phyloP scores from a whole-genome alignment of 805 yeast species.

The Saturnispora zaruensis region DNA sequence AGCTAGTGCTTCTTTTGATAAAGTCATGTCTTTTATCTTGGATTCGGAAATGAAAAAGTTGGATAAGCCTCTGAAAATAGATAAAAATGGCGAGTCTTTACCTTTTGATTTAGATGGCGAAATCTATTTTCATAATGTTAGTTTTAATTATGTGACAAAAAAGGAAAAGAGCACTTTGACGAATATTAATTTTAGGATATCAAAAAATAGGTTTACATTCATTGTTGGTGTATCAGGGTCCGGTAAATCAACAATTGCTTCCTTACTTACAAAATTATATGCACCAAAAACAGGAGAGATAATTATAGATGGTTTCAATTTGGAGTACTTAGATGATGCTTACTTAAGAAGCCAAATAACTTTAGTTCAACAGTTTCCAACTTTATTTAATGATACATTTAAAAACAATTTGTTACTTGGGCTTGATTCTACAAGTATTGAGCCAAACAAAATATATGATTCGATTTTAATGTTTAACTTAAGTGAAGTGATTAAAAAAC shows the following conservation, averaged over 20 bases:
- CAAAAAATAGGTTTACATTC: slow-evolving; percentile 42
- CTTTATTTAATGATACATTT: slow-evolving; percentile 56
- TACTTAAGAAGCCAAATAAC: slow-evolving; percentile 62
- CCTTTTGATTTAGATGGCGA: slow-evolving; percentile 35
- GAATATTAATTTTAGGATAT: slow-evolving; percentile 38
- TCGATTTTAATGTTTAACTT: slow-evolving; percentile 50
- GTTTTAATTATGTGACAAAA: slow-evolving; percentile 58
- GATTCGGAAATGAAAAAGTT: slow-evolving; percentile 7
- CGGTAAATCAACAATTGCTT: slow-evolving; percentile 80
- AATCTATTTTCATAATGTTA: slow-evolving; percentile 46
- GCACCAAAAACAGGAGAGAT: slow-evolving; percentile 47
- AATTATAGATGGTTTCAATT: slow-evolving; percentile 43
- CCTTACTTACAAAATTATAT: slow-evolving; percentile 56
- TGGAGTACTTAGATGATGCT: slow-evolving; percentile 33
- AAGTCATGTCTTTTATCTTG: slow-evolving; percentile 36
- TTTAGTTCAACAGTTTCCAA: slow-evolving; percentile 63
- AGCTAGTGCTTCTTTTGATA: slow-evolving; percentile 59
- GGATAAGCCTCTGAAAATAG: neutral
- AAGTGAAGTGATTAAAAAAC: slow-evolving; percentile 35
- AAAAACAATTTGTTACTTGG: slow-evolving; percentile 46
- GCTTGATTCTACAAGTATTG: slow-evolving; percentile 15
- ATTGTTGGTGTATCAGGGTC: slow-evolving; percentile 86
- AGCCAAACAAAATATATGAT: slow-evolving; percentile 25
- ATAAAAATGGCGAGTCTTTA: slow-evolving; percentile 11
- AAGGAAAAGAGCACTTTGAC: slow-evolving; percentile 38